A percentile compares a stretch with the other conserved stretches of the same genome.
These are phyloP conservation scores for Linum trigynum DNA, from an alignment of 345 rosid species.

Conservation along the genomic window DNA sequence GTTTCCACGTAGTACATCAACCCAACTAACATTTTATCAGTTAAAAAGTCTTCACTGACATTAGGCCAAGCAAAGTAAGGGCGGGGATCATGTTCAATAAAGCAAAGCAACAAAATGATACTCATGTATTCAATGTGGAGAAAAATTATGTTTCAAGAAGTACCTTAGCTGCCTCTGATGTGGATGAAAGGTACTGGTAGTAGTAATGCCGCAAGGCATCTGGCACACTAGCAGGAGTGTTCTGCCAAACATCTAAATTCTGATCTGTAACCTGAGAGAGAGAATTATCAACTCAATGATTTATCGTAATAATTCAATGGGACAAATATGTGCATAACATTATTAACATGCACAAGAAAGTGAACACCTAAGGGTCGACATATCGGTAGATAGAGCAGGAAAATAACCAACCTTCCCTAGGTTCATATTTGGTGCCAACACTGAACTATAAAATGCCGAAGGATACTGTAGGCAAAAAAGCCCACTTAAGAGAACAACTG, in stretches of 20 bases:
- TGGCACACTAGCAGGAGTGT: slow-evolving; percentile 71
- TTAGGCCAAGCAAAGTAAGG: too few relatives aligned
- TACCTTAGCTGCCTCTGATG: slow-evolving; percentile 94
- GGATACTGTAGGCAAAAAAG: too few relatives aligned
- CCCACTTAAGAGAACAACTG: too few relatives aligned
- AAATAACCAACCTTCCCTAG: too few relatives aligned
- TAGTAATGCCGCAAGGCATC: slow-evolving; percentile 95
- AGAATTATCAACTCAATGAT: slow-evolving; percentile 9
- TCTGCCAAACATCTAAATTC: slow-evolving; percentile 80
- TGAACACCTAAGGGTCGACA: too few relatives aligned
- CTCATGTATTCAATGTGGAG: neutral
- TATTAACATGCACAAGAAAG: too few relatives aligned
- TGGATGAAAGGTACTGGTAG: slow-evolving; percentile 93
- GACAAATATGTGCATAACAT: neutral
- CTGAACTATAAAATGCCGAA: too few relatives aligned
- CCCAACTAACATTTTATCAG: too few relatives aligned
- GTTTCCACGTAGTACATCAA: too few relatives aligned
- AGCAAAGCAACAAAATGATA: neutral
- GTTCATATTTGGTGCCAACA: too few relatives aligned
- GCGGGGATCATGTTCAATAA: neutral
- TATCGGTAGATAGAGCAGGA: too few relatives aligned
- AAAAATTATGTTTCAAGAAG: slow-evolving; percentile 12
- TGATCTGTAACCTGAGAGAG: slow-evolving; percentile 80
- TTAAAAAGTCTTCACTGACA: too few relatives aligned
- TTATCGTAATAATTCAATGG: neutral